Conservation (phyloP, 1,139 yeast genomes). For the Hansenula sp. region DNA sequence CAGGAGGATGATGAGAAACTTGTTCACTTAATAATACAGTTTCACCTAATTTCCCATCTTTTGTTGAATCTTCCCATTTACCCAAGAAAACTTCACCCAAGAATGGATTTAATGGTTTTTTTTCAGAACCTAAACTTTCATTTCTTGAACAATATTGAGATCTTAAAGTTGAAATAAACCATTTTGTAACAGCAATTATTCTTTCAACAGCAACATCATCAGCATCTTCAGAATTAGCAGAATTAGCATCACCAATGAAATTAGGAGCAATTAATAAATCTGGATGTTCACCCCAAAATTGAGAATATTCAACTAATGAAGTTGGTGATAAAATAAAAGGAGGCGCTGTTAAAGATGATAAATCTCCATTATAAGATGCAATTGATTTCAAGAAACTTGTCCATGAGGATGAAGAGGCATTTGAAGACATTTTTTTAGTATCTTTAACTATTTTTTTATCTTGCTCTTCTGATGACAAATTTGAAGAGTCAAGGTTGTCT, state of each 20-base stretch:
- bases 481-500: neutral
- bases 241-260: conserved; percentile 30
- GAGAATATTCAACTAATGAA: conserved; percentile 85
- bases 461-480: neutral
- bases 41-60: conserved; percentile 52
- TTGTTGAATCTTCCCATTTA: conserved; percentile 59
- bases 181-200: conserved; percentile 75
- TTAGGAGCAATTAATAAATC: conserved; percentile 74
- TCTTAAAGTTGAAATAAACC: conserved; percentile 89
- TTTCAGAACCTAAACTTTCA: conserved; percentile 87
- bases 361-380: conserved; percentile 91
- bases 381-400: conserved; percentile 85
- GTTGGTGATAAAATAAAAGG: conserved; percentile 95
- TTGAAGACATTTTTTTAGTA: neutral
- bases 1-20: conserved; percentile 95
- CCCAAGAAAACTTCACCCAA: conserved; percentile 91
- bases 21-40: conserved; percentile 81
- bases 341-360: conserved; percentile 93
- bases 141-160: conserved; percentile 92
- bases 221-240: conserved; percentile 27
- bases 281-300: conserved; percentile 91
- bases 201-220: conserved; percentile 47
- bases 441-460: neutral
- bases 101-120: conserved; percentile 93
- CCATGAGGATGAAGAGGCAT: conserved; percentile 43